Conservation (phyloP, 768 basidiomycete species). For the Mycena vitilis region DNA sequence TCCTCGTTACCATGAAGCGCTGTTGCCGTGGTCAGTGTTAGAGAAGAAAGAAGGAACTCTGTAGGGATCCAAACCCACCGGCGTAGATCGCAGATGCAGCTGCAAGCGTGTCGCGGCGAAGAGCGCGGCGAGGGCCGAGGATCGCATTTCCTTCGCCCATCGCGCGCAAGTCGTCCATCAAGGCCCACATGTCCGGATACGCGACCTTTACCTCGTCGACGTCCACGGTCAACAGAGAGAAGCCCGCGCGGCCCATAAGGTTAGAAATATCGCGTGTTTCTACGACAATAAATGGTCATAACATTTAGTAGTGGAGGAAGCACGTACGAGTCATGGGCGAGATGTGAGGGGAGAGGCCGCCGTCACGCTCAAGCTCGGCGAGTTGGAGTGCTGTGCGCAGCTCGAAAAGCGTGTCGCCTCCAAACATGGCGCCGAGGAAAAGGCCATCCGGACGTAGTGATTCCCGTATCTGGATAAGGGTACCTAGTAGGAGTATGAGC, state of each 20-base stretch:
- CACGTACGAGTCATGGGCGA: constrained; percentile 95
- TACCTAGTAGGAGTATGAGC: constrained; percentile 58
- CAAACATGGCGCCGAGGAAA: constrained; percentile 94
- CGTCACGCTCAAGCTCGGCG: constrained; percentile 93
- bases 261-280: constrained; percentile 95
- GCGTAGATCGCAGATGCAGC: constrained; percentile 95
- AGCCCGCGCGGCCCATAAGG: constrained; percentile 91
- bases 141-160: constrained; percentile 98
- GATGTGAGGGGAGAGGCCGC: constrained; percentile 95
- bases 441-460: constrained; percentile 91
- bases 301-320: constrained; percentile 10
- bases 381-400: constrained; percentile 94
- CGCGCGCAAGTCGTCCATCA: constrained; percentile 90
- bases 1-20: constrained; percentile 88
- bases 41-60: neutral
- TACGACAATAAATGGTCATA: constrained; percentile 44
- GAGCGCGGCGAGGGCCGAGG: constrained; percentile 57
- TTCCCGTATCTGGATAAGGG: constrained; percentile 88
- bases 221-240: constrained; percentile 94
- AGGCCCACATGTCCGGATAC: constrained; percentile 97
- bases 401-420: constrained; percentile 97
- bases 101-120: constrained; percentile 87
- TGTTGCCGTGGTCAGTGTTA: constrained; percentile 44
- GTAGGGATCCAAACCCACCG: constrained; percentile 58
- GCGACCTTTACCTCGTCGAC: constrained; percentile 91